These are phyloP conservation scores for Primulina huaijiensis DNA, from an alignment of 257 asterid species.

Conservation along the genomic window DNA sequence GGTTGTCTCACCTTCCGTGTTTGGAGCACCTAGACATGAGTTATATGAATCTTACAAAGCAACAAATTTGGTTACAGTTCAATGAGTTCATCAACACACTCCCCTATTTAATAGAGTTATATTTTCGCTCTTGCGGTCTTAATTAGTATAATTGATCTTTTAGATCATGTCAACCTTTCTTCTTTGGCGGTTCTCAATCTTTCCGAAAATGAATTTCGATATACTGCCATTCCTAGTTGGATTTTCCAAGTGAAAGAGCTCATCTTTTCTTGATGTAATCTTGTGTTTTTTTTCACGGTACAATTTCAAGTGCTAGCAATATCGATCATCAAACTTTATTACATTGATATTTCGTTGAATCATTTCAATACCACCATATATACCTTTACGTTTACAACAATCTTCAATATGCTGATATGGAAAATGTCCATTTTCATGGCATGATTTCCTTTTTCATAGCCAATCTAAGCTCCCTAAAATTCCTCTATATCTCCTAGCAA, in stretches of 20 bases:
- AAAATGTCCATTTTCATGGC: conserved; percentile 13
- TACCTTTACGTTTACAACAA: conserved; percentile 36
- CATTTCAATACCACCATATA: conserved; percentile 20
- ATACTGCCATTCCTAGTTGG: conserved; percentile 26
- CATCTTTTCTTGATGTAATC: conserved; percentile 25
- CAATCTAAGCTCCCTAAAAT: conserved; percentile 30
- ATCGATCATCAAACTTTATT: conserved; percentile 27
- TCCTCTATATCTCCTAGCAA: conserved; percentile 23
- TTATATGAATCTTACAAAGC: too few species aligned
- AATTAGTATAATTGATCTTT: neutral
- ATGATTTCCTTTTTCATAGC: conserved; percentile 14
- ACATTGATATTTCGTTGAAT: conserved; percentile 24
- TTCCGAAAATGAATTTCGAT: neutral
- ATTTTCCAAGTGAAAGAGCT: conserved; percentile 28
- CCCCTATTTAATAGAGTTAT: too few species aligned
- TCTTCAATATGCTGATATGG: conserved; percentile 16
- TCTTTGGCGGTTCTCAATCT: conserved; percentile 19
- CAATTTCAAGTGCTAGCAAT: conserved; percentile 24
- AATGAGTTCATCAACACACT: too few species aligned
- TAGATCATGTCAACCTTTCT: neutral
- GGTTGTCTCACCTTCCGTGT: too few species aligned
- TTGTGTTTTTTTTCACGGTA: conserved; percentile 1
- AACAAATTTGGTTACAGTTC: too few species aligned
- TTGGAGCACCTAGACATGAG: too few species aligned
- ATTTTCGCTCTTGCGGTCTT: too few species aligned